Conservation (phyloP, 176 grass and related monocot genomes). For the Pontederia paniculata region DNA sequence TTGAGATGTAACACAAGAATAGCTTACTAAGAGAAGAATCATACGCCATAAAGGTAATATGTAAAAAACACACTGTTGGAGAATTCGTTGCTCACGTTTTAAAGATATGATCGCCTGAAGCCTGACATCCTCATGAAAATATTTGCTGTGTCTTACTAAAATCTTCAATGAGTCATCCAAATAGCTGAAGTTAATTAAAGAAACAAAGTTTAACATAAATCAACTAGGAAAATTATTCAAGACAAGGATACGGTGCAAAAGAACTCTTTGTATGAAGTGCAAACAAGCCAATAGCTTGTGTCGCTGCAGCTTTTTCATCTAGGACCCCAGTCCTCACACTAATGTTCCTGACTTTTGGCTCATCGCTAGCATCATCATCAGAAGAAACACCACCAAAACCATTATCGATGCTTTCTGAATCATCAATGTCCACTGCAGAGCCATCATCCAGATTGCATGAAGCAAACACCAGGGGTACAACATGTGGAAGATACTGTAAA, state of each 20-base stretch:
- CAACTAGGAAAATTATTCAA: neutral
- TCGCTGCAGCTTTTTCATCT: slow-evolving; percentile 98
- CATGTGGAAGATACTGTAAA: slow-evolving; percentile 80
- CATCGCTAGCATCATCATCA: slow-evolving; percentile 83
- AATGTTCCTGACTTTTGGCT: slow-evolving; percentile 85
- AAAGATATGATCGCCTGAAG: slow-evolving; percentile 95
- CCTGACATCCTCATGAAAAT: slow-evolving; percentile 98
- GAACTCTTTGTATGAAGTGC: slow-evolving; percentile 73
- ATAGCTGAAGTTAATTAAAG: slow-evolving; percentile 52
- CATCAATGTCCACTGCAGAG: slow-evolving; percentile 82
- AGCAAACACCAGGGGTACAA: slow-evolving; percentile 77
- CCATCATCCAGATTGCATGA: slow-evolving; percentile 99
- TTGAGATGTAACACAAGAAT: too few species aligned
- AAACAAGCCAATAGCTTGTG: slow-evolving; percentile 89
- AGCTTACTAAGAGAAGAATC: too few species aligned
- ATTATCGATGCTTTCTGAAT: slow-evolving; percentile 52
- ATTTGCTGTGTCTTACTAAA: slow-evolving; percentile 70
- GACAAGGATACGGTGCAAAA: slow-evolving; percentile 69
- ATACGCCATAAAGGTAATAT: neutral
- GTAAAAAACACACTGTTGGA: neutral
- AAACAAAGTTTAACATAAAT: slow-evolving; percentile 25
- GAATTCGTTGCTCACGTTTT: slow-evolving; percentile 53
- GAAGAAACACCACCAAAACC: slow-evolving; percentile 90
- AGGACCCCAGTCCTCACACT: slow-evolving; percentile 90
- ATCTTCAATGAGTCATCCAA: slow-evolving; percentile 88